Evolutionary conservation across 2,329 filamentous ascomycete genomes (phyloP).

Genomic region (Trichoderma sp.): DNA sequence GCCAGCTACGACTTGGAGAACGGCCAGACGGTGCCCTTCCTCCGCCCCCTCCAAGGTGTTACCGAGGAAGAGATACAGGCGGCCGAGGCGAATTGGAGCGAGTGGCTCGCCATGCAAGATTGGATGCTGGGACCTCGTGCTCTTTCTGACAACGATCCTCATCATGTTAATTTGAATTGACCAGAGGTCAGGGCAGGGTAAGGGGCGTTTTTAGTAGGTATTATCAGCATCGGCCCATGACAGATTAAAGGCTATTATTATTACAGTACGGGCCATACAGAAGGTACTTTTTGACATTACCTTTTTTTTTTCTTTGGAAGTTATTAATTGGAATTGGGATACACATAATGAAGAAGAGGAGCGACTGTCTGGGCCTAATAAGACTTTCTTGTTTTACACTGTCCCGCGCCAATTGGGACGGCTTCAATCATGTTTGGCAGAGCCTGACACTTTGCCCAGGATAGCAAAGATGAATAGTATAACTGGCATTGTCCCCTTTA

Average conservation of each 20-base stretch:
- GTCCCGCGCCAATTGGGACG: neutral
- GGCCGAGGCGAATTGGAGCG: slow-evolving; percentile 85
- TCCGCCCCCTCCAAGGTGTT: slow-evolving; percentile 77
- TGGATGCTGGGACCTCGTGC: slow-evolving; percentile 94
- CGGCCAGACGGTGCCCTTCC: slow-evolving; percentile 82
- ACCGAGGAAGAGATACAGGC: slow-evolving; percentile 77
- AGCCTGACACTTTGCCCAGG: neutral
- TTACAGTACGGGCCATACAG: neutral
- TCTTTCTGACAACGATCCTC: slow-evolving; percentile 45
- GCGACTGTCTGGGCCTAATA: neutral
- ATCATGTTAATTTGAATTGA: slow-evolving; percentile 34
- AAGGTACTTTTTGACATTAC: neutral
- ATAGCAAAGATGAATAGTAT: slow-evolving; percentile 10
- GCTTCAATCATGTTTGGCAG: neutral
- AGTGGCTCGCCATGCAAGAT: slow-evolving; percentile 96
- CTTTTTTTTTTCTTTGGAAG: too few species aligned
- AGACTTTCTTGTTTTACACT: neutral
- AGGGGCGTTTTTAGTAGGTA: neutral
- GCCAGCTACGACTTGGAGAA: slow-evolving; percentile 84
- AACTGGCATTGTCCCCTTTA: neutral
- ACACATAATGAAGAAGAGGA: neutral
- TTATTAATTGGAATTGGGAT: neutral
- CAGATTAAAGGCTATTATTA: neutral
- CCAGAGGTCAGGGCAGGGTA: neutral
- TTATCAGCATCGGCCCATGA: neutral